These are phyloP conservation scores for Xylariales sp. DNA, from an alignment of 2,329 filamentous ascomycete species.

Conservation along the genomic window DNA sequence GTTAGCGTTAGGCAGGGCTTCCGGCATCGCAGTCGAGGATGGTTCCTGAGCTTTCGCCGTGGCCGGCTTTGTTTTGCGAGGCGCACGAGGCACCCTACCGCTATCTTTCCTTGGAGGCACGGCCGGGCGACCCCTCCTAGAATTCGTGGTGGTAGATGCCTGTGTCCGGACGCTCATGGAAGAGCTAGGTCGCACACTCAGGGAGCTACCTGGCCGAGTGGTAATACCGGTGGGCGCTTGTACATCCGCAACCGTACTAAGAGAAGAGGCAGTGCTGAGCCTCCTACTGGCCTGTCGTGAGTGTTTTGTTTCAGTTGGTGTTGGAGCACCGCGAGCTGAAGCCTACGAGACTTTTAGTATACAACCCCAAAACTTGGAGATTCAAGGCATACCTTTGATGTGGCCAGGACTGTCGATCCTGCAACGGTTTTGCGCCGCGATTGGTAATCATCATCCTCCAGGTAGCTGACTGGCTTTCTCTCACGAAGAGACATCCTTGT, in stretches of 20 bases:
- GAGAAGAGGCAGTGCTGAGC: slow-evolving; percentile 61
- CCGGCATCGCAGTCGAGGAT: slow-evolving; percentile 31
- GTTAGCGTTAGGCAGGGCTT: slow-evolving; percentile 16
- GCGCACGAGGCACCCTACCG: slow-evolving; percentile 48
- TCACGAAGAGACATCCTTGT: slow-evolving; percentile 80
- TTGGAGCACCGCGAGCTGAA: slow-evolving; percentile 50
- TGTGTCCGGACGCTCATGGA: slow-evolving; percentile 56
- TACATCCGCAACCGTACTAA: slow-evolving; percentile 46
- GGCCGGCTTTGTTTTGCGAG: slow-evolving; percentile 53
- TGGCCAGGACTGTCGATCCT: slow-evolving; percentile 59
- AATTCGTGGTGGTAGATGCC: slow-evolving; percentile 56
- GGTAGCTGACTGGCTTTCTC: slow-evolving; percentile 69
- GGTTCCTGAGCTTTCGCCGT: slow-evolving; percentile 27
- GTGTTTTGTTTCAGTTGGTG: slow-evolving; percentile 44
- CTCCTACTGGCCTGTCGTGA: slow-evolving; percentile 57
- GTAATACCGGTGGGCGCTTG: slow-evolving; percentile 32
- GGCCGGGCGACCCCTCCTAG: slow-evolving; percentile 70
- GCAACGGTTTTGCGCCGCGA: slow-evolving; percentile 72
- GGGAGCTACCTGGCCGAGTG: slow-evolving; percentile 55
- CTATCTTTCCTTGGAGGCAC: slow-evolving; percentile 58
- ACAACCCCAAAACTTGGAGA: neutral
- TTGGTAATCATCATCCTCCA: slow-evolving; percentile 62
- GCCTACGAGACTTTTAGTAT: slow-evolving; percentile 47
- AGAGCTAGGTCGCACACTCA: slow-evolving; percentile 56
- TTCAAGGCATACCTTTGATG: slow-evolving; percentile 54